Percentiles rank a stretch among this genome's conserved stretches.
Evolutionary conservation across 352 stramenopile species (phyloP).

Genomic region (Phytophthora pisi): DNA sequence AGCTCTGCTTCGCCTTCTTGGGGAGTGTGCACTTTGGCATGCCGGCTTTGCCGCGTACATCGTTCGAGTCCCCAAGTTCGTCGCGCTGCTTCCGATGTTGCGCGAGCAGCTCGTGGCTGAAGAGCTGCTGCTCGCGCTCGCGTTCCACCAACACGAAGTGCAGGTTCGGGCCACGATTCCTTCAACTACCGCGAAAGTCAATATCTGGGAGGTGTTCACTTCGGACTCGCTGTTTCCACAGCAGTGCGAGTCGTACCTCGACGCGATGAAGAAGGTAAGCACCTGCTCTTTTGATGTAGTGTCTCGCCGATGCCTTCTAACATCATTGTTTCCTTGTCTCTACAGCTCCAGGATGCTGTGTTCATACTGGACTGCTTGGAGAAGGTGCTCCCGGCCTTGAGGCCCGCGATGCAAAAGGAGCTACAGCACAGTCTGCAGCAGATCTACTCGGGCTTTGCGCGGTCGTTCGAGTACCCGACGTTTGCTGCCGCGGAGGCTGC

Average conservation of each 20-base stretch:
- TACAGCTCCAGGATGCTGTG: conserved; percentile 42
- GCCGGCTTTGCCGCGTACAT: conserved; percentile 48
- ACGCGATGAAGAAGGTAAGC: conserved; percentile 48
- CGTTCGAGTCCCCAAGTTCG: conserved; percentile 46
- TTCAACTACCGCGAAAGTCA: background rate
- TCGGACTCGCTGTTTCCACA: conserved; percentile 36
- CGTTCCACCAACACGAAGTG: conserved; percentile 48
- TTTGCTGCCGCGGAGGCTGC: conserved; percentile 15
- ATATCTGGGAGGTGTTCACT: conserved; percentile 40
- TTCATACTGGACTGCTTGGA: conserved; percentile 47
- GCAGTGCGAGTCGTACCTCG: conserved; percentile 36
- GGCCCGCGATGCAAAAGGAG: conserved; percentile 26
- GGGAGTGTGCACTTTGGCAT: conserved; percentile 60
- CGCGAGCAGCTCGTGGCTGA: conserved; percentile 39
- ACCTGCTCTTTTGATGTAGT: background rate
- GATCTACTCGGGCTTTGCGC: conserved; percentile 36
- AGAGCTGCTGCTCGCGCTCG: conserved; percentile 41
- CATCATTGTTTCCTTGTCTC: background rate
- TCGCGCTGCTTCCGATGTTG: conserved; percentile 35
- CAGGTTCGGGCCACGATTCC: background rate
- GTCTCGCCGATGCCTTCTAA: background rate
- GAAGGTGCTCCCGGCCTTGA: conserved; percentile 27
- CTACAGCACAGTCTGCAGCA: conserved; percentile 37
- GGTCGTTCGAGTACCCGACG: conserved; percentile 42
- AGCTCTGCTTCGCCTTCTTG: conserved; percentile 54